These are phyloP conservation scores for Astragalus membranaceus DNA, from an alignment of 306 rosid genomes.

Conservation along the genomic window DNA sequence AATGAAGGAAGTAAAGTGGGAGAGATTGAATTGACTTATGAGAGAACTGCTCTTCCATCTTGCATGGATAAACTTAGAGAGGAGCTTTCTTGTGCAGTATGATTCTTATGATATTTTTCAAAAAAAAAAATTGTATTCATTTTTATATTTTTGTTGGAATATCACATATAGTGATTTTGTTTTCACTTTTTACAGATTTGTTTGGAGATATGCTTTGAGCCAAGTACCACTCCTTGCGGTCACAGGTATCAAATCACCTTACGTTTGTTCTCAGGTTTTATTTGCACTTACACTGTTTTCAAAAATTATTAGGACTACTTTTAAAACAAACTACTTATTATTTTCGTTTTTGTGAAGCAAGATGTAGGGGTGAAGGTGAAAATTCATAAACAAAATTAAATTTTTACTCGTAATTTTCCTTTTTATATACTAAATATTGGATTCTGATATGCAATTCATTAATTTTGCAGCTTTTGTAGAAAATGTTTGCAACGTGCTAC, in stretches of 20 bases:
- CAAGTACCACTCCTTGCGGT: constrained; percentile 64
- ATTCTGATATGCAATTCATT: not conserved
- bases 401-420: not conserved
- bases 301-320: too few species aligned
- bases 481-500: constrained; percentile 74
- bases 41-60: constrained; percentile 31
- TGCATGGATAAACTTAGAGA: constrained; percentile 76
- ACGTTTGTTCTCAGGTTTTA: too few species aligned
- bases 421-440: not conserved
- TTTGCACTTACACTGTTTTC: too few species aligned
- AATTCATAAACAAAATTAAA: too few species aligned
- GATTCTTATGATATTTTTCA: constrained; percentile 14
- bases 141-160: not conserved
- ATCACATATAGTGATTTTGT: not conserved
- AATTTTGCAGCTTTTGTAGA: constrained; percentile 60
- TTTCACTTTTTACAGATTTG: constrained; percentile 6
- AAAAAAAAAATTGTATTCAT: not conserved
- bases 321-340: too few species aligned
- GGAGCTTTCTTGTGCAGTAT: constrained; percentile 86
- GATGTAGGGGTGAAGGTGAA: too few species aligned
- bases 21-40: not conserved
- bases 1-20: constrained; percentile 33
- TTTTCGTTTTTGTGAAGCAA: too few species aligned
- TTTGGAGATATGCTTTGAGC: constrained; percentile 87
- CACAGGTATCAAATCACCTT: constrained; percentile 25